Evolutionary conservation across 805 yeast genomes (phyloP), one percentile per base, ranked within the genome.

Genomic region (Sugiyamaella mastotermitis): DNA sequence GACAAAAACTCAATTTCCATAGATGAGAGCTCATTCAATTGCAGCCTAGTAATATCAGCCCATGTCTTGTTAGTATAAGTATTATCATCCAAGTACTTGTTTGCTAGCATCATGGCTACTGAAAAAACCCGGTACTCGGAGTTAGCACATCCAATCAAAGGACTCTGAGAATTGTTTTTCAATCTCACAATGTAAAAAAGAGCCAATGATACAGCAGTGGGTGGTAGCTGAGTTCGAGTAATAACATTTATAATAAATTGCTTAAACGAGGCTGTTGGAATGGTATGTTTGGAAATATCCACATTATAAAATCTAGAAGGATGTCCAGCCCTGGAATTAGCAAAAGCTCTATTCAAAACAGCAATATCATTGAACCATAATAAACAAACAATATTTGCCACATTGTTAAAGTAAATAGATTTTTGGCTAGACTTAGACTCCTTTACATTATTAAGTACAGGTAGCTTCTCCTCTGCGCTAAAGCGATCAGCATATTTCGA

Each of bases 81-180:
- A 58, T 86, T 85, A 62, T 88, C 97, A 62, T 88, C 96, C 51
- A 84, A 83, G 55, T 83, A 83, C 62, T 88, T 88, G 66, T 88
- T 88, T 29, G 95, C 92, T 47, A 86, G 66, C 37, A 88, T 76
- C 35, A 88, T 68, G 1, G 90, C 72, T 9, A 80, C 66, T 27
- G 80, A 74, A 33, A 85, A 56, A 10, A 58, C 51, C 9, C 64
- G 47, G 41, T 53, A 59, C 43, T 61, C 66, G 25, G 62, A 53
- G 33, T 58, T 53, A 1, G 61, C 53, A n/a, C 46, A 42, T 28
- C 56, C 56, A 15, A 41, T 41, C n/a, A 50, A 33, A 5, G 53
- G 42, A 15, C 27, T 24, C 5, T 51, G 49, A 20, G 53, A 37
- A 23, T 29, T 25, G 28, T 34, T 36, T 31, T 59, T 52, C 38